Evolutionary conservation across 371 early-diverging fungal species (phyloP), one percentile per base, ranked within the genome.

Genomic region (Fennellomyces sp.): DNA sequence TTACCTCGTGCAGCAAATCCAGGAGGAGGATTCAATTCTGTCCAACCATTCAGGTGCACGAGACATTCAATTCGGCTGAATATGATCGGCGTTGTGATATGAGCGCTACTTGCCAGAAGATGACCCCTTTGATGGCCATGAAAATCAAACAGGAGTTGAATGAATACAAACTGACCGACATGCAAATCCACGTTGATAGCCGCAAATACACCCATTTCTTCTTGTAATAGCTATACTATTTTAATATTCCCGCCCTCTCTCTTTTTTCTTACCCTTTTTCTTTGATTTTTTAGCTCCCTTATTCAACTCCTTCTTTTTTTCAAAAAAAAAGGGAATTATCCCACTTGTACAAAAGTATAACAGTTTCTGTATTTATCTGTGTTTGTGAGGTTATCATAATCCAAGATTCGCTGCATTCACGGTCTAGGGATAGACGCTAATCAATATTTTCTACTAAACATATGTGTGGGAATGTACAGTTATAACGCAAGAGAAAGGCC

Each of bases 91-190:
- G 84, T 19, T 88, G 90, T 56, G 84, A 88, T 64, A 62, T 77
- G 1, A 73, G 83, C 27, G 72, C 84, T 36, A 88, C 88, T 6
- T 85, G 86, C 45, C 77, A 78, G 38, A 78, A 84, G 39, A 68
- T 91, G 4, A 89, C 91, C 2, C 83, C 88, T 2, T 61, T 80
- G 17, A 72, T 88, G 47, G 89, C 90, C n/a, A 81, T 86, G 71
- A 79, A 80, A 64, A 90, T 91, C 72, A 90, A 91, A 60, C 77
- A 85, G 62, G 92, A 91, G 61, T 66, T 91, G 60, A 91, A 91
- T 66, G 84, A 89, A 63, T 91, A 80, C 70, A 91, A 91, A 75
- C 60, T 86, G 31, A 75, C 80, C 39, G 91, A 90, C 58, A 90
- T 91, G 91, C 76, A 75, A 29, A 88, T 91, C 17, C 91, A 91